Evolutionary conservation across 2,329 filamentous ascomycete species (phyloP), one percentile per base, ranked within the genome.

Genomic region (Epichloe sp.): DNA sequence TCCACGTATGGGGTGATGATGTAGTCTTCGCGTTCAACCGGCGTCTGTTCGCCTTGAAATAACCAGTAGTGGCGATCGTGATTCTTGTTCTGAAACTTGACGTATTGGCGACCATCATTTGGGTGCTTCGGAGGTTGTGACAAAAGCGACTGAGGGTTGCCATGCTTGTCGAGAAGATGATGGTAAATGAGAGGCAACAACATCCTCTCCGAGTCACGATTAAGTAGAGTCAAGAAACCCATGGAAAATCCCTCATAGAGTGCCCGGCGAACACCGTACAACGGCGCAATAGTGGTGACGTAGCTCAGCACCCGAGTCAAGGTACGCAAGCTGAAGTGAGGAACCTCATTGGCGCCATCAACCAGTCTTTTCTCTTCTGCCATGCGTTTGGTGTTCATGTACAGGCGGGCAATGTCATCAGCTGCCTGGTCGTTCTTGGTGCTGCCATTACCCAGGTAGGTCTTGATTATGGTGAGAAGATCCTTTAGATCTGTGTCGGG

Each of bases 1-100:
- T 95, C 87, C 21, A 99, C 88, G 55, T 95, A 98, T 0, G 88
- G 86, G 0, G 93, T 98, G 54, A 96, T 88, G 63, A 99, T 97
- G 68, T 98, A 99, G 65, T 97, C 87, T 0, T 82, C 73, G 55
- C 95, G 83, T 52, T 88, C 80, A 56, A 88, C 76, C 0, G 67
- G 64, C 0, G 82, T 76, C 35, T 73, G 64, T 4, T 74, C 71
- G 35, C 94, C 93, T 66, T 86, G 84, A 47, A 86, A 81, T 59
- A 98, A 79, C 87, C 91, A 96, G 63, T 95, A 94, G 57, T 95
- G 87, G 31, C 87, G 74, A 56, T 82, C 77, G 51, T 71, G 74
- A 52, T 72, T 74, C 57, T 73, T 77, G 59, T 80, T 83, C 59
- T 75, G 81, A 63, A 95, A 93, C 53, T 84, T 82, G 15, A 96